Base-by-base conservation (phyloP, 495 filamentous ascomycete genomes). In the Astrothelium subdiscretum region DNA sequence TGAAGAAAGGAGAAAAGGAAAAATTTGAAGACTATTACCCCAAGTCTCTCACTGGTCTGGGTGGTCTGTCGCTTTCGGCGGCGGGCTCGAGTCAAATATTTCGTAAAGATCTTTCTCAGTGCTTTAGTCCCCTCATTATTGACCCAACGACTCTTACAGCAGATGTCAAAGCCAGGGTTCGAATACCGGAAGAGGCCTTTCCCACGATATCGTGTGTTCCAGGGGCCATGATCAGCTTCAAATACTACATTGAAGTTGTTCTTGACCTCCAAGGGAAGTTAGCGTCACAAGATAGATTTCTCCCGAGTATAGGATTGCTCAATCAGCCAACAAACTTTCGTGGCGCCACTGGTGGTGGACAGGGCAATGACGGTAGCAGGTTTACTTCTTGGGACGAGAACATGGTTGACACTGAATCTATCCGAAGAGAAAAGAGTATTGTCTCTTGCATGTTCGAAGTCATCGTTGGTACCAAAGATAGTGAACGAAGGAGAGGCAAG, bases 171-270 rank as follows among this genome's bases (percentile, higher is more conserved):
- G 86, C 90, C 2, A 88, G 86, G 20, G 83, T 98, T 2, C 83
- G 90, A 59, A 84, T 96, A 26, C 94, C 94, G 0, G 90, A 92
- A 64, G 91, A 96, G 65, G 84, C 85, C 0, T 98, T 98, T 67
- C 92, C 94, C 2, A 95, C 92, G 6, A 97, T 98, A 63, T 86
- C 83, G 13, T 85, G 83, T 61, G 90, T 96, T 3, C 94, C 94
- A 0, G 90, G 92, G 24, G 84, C 85, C 27, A 91, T 96, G 81
- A 95, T 98, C 63, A 89, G 85, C 64, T 97, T 98, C 74, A 88
- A 86, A 66, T 97, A 98, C 70, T 89, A 88, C 66, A 81, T 96
- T 27, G 94, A 98, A 71, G 88, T 96, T 2, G 86, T 97, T 24
- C 81, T 96, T 1, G 94, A 98, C 68, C 77, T 97, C 10, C 90